phyloP scores from a whole-genome alignment of 257 asterid genomes.

The Solanum clarkiae region DNA sequence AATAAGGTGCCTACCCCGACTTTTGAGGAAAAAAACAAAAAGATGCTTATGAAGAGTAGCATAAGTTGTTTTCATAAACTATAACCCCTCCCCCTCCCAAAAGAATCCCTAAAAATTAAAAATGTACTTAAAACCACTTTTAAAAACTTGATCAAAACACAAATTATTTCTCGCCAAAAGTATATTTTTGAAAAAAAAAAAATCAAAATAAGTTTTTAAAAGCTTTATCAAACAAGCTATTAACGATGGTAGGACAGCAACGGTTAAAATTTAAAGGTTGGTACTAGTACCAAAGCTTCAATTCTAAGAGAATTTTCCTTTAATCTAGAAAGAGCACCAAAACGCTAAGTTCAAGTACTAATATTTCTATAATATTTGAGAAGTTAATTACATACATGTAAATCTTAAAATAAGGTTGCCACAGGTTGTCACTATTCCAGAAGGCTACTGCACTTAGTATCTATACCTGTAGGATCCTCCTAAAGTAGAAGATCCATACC shows the following conservation, averaged over 20 bases:
- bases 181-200: too few species aligned
- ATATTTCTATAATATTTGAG: neutral
- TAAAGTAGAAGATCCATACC: constrained; percentile 7
- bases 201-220: neutral
- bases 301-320: neutral
- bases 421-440: neutral
- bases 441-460: neutral
- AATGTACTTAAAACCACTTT: too few species aligned
- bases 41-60: neutral
- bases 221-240: too few species aligned
- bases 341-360: neutral
- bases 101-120: neutral
- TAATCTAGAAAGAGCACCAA: neutral
- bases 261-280: neutral
- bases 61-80: neutral
- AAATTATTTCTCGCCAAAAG: too few species aligned
- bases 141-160: neutral
- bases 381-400: neutral
- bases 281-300: neutral
- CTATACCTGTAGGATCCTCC: constrained; percentile 6
- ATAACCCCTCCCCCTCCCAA: too few species aligned
- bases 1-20: neutral
- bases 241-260: neutral
- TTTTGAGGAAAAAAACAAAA: neutral
- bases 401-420: neutral